Evolutionary conservation across 768 basidiomycete genomes (phyloP), one percentile per base, ranked within the genome.

Genomic region (Termitomyces sp.): DNA sequence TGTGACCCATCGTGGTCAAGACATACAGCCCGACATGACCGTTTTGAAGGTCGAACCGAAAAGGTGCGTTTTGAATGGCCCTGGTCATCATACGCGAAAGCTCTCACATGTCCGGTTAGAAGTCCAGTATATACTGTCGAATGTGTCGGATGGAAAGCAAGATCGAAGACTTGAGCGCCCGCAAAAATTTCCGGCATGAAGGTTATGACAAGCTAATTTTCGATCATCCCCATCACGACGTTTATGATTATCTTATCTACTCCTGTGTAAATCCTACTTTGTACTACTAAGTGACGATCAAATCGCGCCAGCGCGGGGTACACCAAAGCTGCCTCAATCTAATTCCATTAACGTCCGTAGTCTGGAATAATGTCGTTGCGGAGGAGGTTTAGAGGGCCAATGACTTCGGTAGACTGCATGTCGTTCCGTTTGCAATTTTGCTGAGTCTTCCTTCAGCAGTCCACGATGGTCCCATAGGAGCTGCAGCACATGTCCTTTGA

Each of bases 151-250:
- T 96, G 93, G 65, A 97, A 98, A 2, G 79, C 82, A 41, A 97
- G 74, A 74, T 96, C 95, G 71, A 96, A 97, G 28, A 94, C 83
- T 70, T 96, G 90, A 8, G 84, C 81, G 47, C 83, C 84, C 44
- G 88, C 78, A 21, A 79, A 75, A 49, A 94, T 86, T 73, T 91
- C 77, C 55, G 79, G 76, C 79, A 79, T 80, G 48, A 61, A 59
- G 61, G 30, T 30, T 30, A 52, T 41, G 41, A 37, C 32, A 49
- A 35, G 19, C 28, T 19, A 49, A 50, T 39, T 37, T 50, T 17
- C 35, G 48, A 49, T 49, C 49, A 50, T 16, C 28, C 14, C 32
- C 32, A 25, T 37, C 25, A 50, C 17, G 23, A 35, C 35, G 5
- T n/a, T 50, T n/a, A 17, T n/a, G 37, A 51, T 28, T 12, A 49